Evolutionary conservation across 495 filamentous ascomycete species (phyloP).

Genomic region (Hypoxylon rickii): DNA sequence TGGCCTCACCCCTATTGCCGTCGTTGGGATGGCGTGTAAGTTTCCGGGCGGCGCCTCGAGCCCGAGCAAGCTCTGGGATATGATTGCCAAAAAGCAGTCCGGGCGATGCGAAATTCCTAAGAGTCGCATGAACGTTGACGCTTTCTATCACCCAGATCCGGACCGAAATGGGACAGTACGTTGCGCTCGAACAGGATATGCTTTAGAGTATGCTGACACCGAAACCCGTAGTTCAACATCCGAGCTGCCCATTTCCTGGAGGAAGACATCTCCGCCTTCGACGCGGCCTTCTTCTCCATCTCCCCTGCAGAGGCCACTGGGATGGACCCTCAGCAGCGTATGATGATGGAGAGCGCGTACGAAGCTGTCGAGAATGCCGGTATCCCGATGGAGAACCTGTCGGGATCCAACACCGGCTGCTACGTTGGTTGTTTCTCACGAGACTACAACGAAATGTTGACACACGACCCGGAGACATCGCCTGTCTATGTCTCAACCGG

Average conservation of each 20-base stretch:
- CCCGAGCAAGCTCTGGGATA: constrained; percentile 56
- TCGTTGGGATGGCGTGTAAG: constrained; percentile 55
- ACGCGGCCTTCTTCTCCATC: neutral
- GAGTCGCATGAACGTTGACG: constrained; percentile 47
- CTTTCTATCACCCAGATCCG: constrained; percentile 40
- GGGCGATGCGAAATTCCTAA: constrained; percentile 47
- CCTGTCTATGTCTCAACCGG: neutral
- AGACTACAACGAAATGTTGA: constrained; percentile 54
- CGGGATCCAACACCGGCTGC: constrained; percentile 54
- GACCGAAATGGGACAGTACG: constrained; percentile 11
- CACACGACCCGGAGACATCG: constrained; percentile 1
- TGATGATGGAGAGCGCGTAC: constrained; percentile 58
- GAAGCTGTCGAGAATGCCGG: constrained; percentile 58
- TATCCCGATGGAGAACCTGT: constrained; percentile 40
- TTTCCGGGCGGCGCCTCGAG: constrained; percentile 53
- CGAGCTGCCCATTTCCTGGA: constrained; percentile 24
- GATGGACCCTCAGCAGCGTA: constrained; percentile 22
- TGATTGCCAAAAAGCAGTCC: constrained; percentile 45
- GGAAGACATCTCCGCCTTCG: neutral
- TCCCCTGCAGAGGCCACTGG: neutral
- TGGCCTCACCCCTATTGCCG: constrained; percentile 46
- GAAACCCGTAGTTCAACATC: neutral
- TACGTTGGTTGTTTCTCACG: constrained; percentile 55
- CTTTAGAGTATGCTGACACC: neutral
- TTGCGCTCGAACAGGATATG: neutral